Evolutionary conservation across 257 asterid genomes (phyloP).

Genomic region (Nicotiana paniculata): DNA sequence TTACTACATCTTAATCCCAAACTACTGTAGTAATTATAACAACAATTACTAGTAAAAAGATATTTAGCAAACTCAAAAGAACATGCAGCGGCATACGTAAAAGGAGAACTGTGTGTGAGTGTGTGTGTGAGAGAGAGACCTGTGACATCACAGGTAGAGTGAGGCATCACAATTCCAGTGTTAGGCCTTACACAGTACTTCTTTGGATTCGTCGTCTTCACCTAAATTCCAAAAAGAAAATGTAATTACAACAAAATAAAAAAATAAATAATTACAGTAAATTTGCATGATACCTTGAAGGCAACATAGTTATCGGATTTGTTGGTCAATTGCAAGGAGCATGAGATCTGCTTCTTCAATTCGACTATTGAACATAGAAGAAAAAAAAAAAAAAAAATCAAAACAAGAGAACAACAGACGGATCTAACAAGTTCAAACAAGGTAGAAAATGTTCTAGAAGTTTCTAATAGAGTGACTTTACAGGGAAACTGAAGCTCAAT

Average conservation of each 20-base stretch:
- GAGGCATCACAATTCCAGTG: slow-evolving; percentile 89
- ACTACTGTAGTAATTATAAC: neutral
- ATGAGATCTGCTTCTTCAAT: slow-evolving; percentile 80
- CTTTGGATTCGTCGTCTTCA: slow-evolving; percentile 97
- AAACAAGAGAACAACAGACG: slow-evolving; percentile 1
- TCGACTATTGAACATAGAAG: slow-evolving; percentile 36
- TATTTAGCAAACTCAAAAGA: neutral
- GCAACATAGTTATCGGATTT: slow-evolving; percentile 60
- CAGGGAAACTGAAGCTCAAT: slow-evolving; percentile 46
- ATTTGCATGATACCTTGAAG: slow-evolving; percentile 49
- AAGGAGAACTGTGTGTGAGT: neutral
- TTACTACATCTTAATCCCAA: neutral
- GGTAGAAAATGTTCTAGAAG: slow-evolving; percentile 17
- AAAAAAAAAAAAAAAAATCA: neutral
- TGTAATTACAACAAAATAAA: neutral
- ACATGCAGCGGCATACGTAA: neutral
- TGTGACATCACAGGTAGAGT: slow-evolving; percentile 60
- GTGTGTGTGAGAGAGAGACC: slow-evolving; percentile 32
- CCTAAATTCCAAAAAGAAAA: slow-evolving; percentile 34
- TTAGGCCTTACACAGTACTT: slow-evolving; percentile 97
- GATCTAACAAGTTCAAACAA: slow-evolving; percentile 23
- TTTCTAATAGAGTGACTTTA: slow-evolving; percentile 15
- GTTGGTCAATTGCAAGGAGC: slow-evolving; percentile 57
- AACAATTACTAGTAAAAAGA: neutral
- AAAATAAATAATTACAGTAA: neutral